Conservation (phyloP, 345 rosid species). For the Clarkia xantiana region DNA sequence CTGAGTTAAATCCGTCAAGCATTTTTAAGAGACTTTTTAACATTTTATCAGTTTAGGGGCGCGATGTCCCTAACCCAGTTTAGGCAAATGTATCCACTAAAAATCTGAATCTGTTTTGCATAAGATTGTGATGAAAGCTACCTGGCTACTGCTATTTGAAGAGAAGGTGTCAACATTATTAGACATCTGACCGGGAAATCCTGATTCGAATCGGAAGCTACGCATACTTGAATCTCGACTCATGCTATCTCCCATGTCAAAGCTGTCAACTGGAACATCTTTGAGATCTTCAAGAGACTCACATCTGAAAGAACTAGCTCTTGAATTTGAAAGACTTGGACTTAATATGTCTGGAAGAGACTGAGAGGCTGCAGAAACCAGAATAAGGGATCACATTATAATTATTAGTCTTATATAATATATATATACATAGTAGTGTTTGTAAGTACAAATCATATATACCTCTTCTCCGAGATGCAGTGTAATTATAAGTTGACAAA, state of each 20-base stretch:
- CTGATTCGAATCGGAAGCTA: slow-evolving; percentile 24
- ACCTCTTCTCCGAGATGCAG: slow-evolving; percentile 33
- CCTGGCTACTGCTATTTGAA: slow-evolving; percentile 34
- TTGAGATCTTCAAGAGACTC: not conserved
- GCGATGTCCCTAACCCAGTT: not conserved
- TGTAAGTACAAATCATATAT: not conserved
- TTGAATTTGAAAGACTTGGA: not conserved
- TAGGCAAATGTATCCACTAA: not conserved
- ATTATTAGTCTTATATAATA: not conserved
- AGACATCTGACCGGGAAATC: slow-evolving; percentile 37
- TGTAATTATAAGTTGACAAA: slow-evolving; percentile 23
- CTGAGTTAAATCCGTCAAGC: not conserved
- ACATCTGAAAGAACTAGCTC: not conserved
- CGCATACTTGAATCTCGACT: slow-evolving; percentile 24
- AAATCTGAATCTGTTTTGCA: not conserved
- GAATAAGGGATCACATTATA: not conserved
- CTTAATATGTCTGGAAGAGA: not conserved
- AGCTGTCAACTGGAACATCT: slow-evolving; percentile 8
- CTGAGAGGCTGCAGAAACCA: slow-evolving; percentile 2
- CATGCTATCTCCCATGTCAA: slow-evolving; percentile 18
- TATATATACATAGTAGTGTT: not conserved
- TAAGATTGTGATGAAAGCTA: not conserved
- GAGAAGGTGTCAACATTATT: slow-evolving; percentile 29
- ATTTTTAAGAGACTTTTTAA: not conserved
- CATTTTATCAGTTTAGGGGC: not conserved